Evolutionary conservation across 1,284 basidiomycete genomes (phyloP), one percentile per base, ranked within the genome.

Genomic region (Paramarasmius palmivorus): DNA sequence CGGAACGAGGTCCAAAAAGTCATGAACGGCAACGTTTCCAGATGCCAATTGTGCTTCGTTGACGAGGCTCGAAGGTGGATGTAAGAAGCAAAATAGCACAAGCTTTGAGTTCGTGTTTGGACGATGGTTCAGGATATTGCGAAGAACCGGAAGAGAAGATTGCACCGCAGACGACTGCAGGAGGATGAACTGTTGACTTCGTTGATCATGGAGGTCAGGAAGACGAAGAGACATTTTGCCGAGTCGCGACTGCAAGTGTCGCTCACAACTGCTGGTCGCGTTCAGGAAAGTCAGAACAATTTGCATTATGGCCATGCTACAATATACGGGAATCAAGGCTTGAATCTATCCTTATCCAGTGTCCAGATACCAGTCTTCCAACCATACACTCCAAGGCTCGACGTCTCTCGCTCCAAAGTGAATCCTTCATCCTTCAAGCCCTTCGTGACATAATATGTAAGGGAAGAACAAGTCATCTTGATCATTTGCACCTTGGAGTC

Each of bases 161-260:
- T 88, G 86, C 1, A 82, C 77, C 40, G 73, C 55, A 10, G 87
- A 86, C 1, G 88, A 89, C 59, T 90, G 85, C 15, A 90, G 62
- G 15, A 90, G 60, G 6, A 88, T 60, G 26, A 88, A 68, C 4
- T 78, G 75, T 39, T 82, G 76, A 46, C 74, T 72, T 47, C 65
- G 64, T 48, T 67, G 66, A 56, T 70, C 60, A 63, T 71, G 67
- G 63, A 78, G 67, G 57, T 68, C 57, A 53, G 68, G 61, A 39
- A 68, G 58, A 56, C 70, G 67, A 49, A 74, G 64, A 47, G 65
- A 59, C 55, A 59, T 61, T 50, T 46, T 50, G 22, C 32, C 35
- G 4, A 29, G 32, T 22, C 38, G 36, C 25, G 14, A 25, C 12
- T 23, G 8, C 3, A 29, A 4, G 9, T 2, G 14, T 20, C 14